These are phyloP conservation scores for Arachis hypogaea DNA, from an alignment of 306 rosid species.

Conservation along the genomic window DNA sequence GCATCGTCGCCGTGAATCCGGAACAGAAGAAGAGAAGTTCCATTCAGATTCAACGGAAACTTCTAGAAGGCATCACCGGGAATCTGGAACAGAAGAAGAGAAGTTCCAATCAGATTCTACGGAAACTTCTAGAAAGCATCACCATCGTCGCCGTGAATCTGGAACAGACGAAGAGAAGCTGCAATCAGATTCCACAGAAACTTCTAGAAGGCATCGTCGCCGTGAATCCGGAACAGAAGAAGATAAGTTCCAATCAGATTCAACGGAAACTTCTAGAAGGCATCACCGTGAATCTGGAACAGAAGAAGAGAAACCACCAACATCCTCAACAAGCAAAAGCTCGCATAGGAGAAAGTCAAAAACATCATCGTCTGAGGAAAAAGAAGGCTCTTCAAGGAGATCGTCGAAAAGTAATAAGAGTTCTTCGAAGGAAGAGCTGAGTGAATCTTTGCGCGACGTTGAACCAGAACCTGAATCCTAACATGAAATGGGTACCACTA, in stretches of 20 bases:
- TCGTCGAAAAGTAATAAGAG: slow-evolving; percentile 40
- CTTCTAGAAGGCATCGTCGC: too few relatives aligned
- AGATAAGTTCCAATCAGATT: background rate
- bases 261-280: background rate
- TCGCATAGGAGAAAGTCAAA: slow-evolving; percentile 60
- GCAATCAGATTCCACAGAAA: background rate
- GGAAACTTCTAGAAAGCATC: background rate
- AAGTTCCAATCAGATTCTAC: background rate
- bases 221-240: background rate
- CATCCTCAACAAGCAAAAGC: slow-evolving; percentile 42
- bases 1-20: too few relatives aligned
- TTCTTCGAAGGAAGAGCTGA: slow-evolving; percentile 57
- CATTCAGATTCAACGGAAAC: too few relatives aligned
- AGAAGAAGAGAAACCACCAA: slow-evolving; percentile 34
- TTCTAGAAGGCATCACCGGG: too few relatives aligned
- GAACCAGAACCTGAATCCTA: slow-evolving; percentile 16
- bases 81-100: background rate
- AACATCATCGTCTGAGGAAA: slow-evolving; percentile 49
- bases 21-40: too few relatives aligned
- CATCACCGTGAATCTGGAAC: background rate
- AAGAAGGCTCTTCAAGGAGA: slow-evolving; percentile 48
- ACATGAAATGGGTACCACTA: background rate
- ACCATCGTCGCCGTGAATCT: too few relatives aligned
- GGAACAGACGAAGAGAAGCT: slow-evolving; percentile 27
- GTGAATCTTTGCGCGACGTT: slow-evolving; percentile 44